Percentiles rank a stretch among this genome's conserved stretches.
phyloP scores from a whole-genome alignment of 805 yeast genomes.

The Kregervanrija pseudodelftensis region DNA sequence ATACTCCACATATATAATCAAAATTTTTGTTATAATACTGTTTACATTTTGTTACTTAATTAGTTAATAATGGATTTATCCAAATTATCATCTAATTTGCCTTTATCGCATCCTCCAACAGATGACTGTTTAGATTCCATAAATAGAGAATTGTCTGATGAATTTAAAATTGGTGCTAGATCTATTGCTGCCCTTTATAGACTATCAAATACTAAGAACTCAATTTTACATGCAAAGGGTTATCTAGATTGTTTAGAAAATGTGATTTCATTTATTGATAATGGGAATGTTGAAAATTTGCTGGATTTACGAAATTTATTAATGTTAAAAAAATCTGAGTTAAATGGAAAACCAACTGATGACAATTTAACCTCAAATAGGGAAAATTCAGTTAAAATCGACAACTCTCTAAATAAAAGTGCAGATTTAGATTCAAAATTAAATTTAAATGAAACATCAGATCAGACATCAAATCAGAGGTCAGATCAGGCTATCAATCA shows the following conservation, averaged over 20 bases:
- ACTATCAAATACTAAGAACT: constrained; percentile 45
- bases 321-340: constrained; percentile 23
- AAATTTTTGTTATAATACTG: no score
- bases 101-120: constrained; percentile 42
- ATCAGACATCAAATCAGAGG: no score
- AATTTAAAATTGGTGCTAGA: constrained; percentile 65
- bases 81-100: constrained; percentile 48
- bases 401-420: no score
- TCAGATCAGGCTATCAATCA: no score
- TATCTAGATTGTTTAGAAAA: constrained; percentile 59
- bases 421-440: no score
- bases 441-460: no score
- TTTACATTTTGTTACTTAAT: no score
- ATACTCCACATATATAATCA: no score
- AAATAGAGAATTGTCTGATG: constrained; percentile 47
- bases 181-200: constrained; percentile 63
- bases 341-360: constrained; percentile 7
- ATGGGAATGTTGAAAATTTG: constrained; percentile 20
- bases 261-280: constrained; percentile 24
- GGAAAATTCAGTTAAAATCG: no score
- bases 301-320: constrained; percentile 33
- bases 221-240: constrained; percentile 45
- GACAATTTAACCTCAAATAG: no score
- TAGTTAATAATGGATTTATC: constrained; percentile 48
- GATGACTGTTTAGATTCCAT: constrained; percentile 41